Evolutionary conservation across 129 eudicot species (phyloP).

Genomic region (Scalesia atractyloides): DNA sequence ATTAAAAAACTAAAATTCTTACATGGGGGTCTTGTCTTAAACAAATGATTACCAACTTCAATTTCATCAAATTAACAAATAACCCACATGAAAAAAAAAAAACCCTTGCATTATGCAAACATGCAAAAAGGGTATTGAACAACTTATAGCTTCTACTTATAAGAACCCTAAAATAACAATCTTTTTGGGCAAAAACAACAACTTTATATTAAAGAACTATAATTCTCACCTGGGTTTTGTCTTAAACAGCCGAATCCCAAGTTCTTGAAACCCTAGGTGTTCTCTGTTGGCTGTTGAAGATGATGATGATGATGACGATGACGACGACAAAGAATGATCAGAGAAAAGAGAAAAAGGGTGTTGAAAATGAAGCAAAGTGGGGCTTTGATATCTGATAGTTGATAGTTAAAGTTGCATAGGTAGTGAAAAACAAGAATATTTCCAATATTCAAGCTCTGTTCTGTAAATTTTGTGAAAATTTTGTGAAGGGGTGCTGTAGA

Average conservation of each 20-base stretch:
- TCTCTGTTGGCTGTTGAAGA: not conserved
- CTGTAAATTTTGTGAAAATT: slow-evolving; percentile 5
- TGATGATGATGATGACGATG: not conserved
- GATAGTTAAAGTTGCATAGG: slow-evolving; percentile 9
- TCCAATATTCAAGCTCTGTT: slow-evolving; percentile 15
- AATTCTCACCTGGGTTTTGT: slow-evolving; percentile 39
- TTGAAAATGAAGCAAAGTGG: slow-evolving; percentile 36
- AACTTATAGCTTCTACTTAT: slow-evolving; percentile 7
- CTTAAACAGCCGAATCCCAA: slow-evolving; percentile 24
- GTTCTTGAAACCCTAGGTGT: slow-evolving; percentile 44
- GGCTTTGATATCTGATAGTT: slow-evolving; percentile 32
- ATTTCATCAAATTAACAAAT: slow-evolving; percentile 19
- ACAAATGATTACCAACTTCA: slow-evolving; percentile 7
- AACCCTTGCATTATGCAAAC: not conserved
- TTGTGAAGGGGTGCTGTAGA: slow-evolving; percentile 7
- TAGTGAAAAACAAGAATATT: slow-evolving; percentile 12
- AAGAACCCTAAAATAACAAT: slow-evolving; percentile 12
- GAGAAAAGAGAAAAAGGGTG: slow-evolving; percentile 24
- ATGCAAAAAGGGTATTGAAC: slow-evolving; percentile 15
- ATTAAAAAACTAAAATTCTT: too few species aligned
- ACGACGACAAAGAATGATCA: slow-evolving; percentile 34
- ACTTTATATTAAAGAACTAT: not conserved
- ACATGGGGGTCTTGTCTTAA: too few species aligned
- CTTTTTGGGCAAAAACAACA: not conserved
- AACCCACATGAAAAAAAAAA: slow-evolving; percentile 22